A percentile compares a stretch with the other conserved stretches of the same genome.
Conservation (phyloP, 495 filamentous ascomycete genomes). For the Umbilicaria muhlenbergii region DNA sequence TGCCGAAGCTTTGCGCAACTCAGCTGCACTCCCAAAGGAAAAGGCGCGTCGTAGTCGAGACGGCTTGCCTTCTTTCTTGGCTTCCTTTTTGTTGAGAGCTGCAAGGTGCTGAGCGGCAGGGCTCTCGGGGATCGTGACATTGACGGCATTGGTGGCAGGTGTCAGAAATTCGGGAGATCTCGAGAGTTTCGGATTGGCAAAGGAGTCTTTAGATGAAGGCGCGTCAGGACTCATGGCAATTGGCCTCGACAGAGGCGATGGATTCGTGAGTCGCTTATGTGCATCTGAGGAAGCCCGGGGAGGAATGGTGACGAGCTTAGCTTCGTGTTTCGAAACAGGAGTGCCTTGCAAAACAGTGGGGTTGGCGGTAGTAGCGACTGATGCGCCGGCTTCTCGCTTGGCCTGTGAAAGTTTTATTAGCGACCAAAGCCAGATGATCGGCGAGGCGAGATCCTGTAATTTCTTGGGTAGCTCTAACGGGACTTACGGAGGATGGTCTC, state of each 20-base stretch:
- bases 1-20: slow-evolving; percentile 63
- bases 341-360: slow-evolving; percentile 9
- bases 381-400: slow-evolving; percentile 9
- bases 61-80: slow-evolving; percentile 64
- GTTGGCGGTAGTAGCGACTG: slow-evolving; percentile 1
- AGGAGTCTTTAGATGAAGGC: slow-evolving; percentile 13
- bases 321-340: slow-evolving; percentile 28
- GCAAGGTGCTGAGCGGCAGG: slow-evolving; percentile 67
- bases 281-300: slow-evolving; percentile 54
- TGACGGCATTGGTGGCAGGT: slow-evolving; percentile 12
- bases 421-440: slow-evolving; percentile 1
- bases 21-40: slow-evolving; percentile 92
- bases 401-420: slow-evolving; percentile 18
- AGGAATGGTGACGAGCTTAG: slow-evolving; percentile 46
- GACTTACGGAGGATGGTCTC: slow-evolving; percentile 42
- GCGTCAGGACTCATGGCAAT: slow-evolving; percentile 39
- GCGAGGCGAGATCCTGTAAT: too few relatives aligned
- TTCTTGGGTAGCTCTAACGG: slow-evolving; percentile 2
- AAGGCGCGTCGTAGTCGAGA: slow-evolving; percentile 85
- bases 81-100: slow-evolving; percentile 62
- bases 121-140: slow-evolving; percentile 27
- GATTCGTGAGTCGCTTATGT: slow-evolving; percentile 52
- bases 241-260: slow-evolving; percentile 82
- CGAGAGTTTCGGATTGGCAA: slow-evolving; percentile 11
- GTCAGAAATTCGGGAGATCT: slow-evolving; percentile 9